Conservation (phyloP, 2,329 filamentous ascomycete genomes). For the Trichophyton simii region DNA sequence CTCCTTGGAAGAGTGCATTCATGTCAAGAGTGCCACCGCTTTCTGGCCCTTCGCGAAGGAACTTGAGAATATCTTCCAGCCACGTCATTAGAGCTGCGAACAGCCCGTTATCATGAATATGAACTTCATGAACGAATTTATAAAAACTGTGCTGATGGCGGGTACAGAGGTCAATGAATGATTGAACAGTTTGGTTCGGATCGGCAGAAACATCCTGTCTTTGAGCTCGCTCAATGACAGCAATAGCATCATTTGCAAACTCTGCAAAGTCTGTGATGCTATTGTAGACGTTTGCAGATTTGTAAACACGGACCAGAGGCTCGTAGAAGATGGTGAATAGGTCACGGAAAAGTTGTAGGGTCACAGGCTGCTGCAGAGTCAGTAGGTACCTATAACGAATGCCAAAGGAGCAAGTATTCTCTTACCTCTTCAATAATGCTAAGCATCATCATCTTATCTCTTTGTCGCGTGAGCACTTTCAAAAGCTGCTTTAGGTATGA, state of each 20-base stretch:
- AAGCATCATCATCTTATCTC: conserved; percentile 97
- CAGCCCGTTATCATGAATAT: conserved; percentile 89
- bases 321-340: conserved; percentile 99
- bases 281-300: conserved; percentile 95
- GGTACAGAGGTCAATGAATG: conserved; percentile 92
- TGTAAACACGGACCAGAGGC: conserved; percentile 91
- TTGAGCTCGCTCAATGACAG: conserved; percentile 57
- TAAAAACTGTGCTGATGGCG: conserved; percentile 95
- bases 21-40: conserved; percentile 75
- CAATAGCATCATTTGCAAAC: conserved; percentile 87
- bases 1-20: conserved; percentile 81
- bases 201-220: conserved; percentile 78
- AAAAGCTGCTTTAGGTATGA: conserved; percentile 89
- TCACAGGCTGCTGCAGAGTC: conserved; percentile 50
- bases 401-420: neutral
- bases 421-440: conserved; percentile 71
- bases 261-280: conserved; percentile 91
- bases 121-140: conserved; percentile 97
- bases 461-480: conserved; percentile 78
- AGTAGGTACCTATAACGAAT: neutral
- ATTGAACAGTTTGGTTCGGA: conserved; percentile 94
- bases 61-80: conserved; percentile 91
- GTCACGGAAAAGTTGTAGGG: conserved; percentile 87
- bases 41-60: conserved; percentile 72
- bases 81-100: conserved; percentile 95